Evolutionary conservation across 2,329 filamentous ascomycete species (phyloP).

Genomic region (Colletotrichum sp.): DNA sequence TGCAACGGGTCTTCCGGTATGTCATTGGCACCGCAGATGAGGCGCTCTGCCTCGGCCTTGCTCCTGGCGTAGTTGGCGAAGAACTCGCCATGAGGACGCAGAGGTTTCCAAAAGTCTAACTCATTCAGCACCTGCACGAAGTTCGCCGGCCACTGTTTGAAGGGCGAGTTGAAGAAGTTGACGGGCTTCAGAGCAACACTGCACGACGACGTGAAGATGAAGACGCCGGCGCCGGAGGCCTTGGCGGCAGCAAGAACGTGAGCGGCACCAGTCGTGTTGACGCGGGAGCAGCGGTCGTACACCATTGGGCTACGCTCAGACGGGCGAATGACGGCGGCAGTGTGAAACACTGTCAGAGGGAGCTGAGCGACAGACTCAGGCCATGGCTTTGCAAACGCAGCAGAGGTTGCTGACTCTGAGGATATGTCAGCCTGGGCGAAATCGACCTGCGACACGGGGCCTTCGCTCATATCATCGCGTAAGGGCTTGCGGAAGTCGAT

Average conservation of each 20-base stretch:
- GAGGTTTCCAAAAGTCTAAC: conserved; percentile 44
- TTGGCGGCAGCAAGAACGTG: conserved; percentile 54
- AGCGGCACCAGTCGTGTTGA: conserved; percentile 56
- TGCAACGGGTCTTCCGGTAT: conserved; percentile 20
- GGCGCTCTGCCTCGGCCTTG: conserved; percentile 56
- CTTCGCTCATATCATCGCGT: conserved; percentile 44
- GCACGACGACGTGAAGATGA: conserved; percentile 58
- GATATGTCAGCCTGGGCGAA: conserved; percentile 57
- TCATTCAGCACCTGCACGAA: conserved; percentile 52
- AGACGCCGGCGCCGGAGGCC: conserved; percentile 49
- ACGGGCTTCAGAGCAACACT: conserved; percentile 46
- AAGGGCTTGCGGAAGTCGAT: conserved; percentile 54
- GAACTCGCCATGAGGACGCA: conserved; percentile 46
- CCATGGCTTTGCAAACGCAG: conserved; percentile 56
- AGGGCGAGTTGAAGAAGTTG: conserved; percentile 48
- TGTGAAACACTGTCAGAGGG: conserved; percentile 63
- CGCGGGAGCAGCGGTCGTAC: conserved; percentile 48
- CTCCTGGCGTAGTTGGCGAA: conserved; percentile 56
- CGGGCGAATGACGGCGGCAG: conserved; percentile 58
- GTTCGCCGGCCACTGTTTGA: conserved; percentile 41
- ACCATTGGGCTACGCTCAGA: conserved; percentile 50
- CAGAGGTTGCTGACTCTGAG: conserved; percentile 44
- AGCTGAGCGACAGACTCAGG: conserved; percentile 39
- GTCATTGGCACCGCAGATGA: conserved; percentile 50
- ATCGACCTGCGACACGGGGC: conserved; percentile 38